Conservation (phyloP, 1,284 basidiomycete species). For the Ganoderma boninense region DNA sequence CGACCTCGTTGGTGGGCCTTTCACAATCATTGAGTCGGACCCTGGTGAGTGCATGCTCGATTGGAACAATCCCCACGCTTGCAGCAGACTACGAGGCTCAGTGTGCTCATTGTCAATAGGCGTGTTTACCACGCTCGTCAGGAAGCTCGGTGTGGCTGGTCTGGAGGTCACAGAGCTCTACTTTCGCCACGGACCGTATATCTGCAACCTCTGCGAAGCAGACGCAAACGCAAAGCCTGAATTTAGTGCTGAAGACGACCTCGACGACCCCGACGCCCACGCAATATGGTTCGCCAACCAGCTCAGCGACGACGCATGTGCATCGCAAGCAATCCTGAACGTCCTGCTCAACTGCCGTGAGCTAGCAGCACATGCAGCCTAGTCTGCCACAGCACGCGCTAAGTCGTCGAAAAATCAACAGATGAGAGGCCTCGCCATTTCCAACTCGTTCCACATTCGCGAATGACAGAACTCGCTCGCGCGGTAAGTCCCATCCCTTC, state of each 20-base stretch:
- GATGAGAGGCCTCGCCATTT: constrained; percentile 71
- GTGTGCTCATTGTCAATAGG: constrained; percentile 45
- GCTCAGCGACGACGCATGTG: constrained; percentile 70
- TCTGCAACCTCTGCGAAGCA: constrained; percentile 66
- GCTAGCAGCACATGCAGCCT: constrained; percentile 24
- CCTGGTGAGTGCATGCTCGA: constrained; percentile 49
- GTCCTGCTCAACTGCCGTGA: constrained; percentile 66
- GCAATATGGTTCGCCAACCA: constrained; percentile 73
- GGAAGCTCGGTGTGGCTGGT: constrained; percentile 57
- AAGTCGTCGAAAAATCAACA: constrained; percentile 35
- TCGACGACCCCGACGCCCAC: constrained; percentile 61
- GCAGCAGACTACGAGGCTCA: not conserved
- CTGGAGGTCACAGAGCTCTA: constrained; percentile 66
- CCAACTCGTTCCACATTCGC: constrained; percentile 59
- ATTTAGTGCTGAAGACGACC: constrained; percentile 51
- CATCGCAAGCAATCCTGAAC: constrained; percentile 67
- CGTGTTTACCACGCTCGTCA: constrained; percentile 65
- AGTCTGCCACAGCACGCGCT: not conserved
- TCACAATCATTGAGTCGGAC: constrained; percentile 70
- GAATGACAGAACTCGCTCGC: constrained; percentile 65
- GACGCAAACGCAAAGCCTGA: constrained; percentile 53
- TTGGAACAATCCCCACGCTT: not conserved
- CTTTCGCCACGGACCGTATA: constrained; percentile 68
- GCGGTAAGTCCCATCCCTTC: constrained; percentile 46
- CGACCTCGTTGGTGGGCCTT: constrained; percentile 62